These are phyloP conservation scores for Zarea fungicola DNA, from an alignment of 2,329 filamentous ascomycete genomes.

Conservation along the genomic window DNA sequence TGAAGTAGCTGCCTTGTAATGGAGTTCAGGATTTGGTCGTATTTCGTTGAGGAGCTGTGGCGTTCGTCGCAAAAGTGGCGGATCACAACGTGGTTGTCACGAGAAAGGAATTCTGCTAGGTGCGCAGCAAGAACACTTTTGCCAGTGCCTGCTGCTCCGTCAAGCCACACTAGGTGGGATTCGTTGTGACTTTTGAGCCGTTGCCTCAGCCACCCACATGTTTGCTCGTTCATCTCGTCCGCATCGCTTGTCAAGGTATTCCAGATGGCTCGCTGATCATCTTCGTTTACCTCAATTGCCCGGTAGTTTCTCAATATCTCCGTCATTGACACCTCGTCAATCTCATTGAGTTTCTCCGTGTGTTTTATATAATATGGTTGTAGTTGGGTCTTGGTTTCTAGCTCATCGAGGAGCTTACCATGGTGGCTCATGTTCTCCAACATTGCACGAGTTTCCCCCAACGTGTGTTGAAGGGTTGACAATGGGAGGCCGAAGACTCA, in stretches of 20 bases:
- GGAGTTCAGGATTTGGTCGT: slow-evolving; percentile 28
- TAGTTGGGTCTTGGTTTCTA: slow-evolving; percentile 16
- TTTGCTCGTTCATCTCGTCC: neutral
- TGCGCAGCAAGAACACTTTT: slow-evolving; percentile 31
- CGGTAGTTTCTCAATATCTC: slow-evolving; percentile 20
- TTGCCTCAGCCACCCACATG: neutral
- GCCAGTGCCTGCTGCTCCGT: slow-evolving; percentile 30
- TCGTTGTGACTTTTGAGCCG: slow-evolving; percentile 13
- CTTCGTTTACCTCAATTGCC: slow-evolving; percentile 24
- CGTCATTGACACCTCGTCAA: neutral
- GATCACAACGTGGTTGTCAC: slow-evolving; percentile 18
- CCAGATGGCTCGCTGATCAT: slow-evolving; percentile 25
- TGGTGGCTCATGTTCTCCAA: slow-evolving; percentile 28
- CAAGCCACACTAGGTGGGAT: slow-evolving; percentile 24
- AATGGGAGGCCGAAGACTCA: too few relatives aligned
- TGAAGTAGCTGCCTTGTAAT: slow-evolving; percentile 27
- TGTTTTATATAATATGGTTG: slow-evolving; percentile 19
- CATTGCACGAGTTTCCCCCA: slow-evolving; percentile 29
- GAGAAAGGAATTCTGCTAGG: slow-evolving; percentile 24
- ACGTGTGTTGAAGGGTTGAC: too few relatives aligned
- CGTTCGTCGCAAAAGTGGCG: slow-evolving; percentile 31
- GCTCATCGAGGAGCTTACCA: slow-evolving; percentile 26
- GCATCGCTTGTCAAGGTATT: slow-evolving; percentile 18
- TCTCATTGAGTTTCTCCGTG: neutral
- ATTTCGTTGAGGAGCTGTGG: slow-evolving; percentile 25